Evolutionary conservation across 2,329 filamentous ascomycete species (phyloP).

Genomic region (Ambrosiella cleistominuta): DNA sequence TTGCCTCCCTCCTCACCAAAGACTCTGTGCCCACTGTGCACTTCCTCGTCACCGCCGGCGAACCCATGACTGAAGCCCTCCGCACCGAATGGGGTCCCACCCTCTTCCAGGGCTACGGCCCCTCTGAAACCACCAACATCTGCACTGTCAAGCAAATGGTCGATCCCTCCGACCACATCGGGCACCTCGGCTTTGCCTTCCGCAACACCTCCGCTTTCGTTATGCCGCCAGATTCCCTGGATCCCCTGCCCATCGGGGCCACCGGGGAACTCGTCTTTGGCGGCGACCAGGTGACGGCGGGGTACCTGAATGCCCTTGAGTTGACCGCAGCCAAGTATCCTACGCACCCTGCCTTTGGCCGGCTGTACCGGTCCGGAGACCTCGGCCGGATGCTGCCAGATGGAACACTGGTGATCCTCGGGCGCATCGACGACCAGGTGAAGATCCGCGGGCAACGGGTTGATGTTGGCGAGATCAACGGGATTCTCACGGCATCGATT

Average conservation of each 20-base stretch:
- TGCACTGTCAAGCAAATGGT: slow-evolving; percentile 55
- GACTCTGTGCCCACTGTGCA: slow-evolving; percentile 49
- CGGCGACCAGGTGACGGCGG: slow-evolving; percentile 60
- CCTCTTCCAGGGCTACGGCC: slow-evolving; percentile 68
- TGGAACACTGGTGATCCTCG: slow-evolving; percentile 54
- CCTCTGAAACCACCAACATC: slow-evolving; percentile 76
- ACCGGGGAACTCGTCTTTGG: slow-evolving; percentile 77
- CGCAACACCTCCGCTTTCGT: slow-evolving; percentile 62
- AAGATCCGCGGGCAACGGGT: slow-evolving; percentile 69
- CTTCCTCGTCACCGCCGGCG: slow-evolving; percentile 67
- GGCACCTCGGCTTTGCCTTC: slow-evolving; percentile 61
- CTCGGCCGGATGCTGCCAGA: slow-evolving; percentile 63
- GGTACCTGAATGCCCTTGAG: slow-evolving; percentile 50
- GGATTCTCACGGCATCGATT: slow-evolving; percentile 29
- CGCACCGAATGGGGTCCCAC: slow-evolving; percentile 48
- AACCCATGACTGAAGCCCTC: slow-evolving; percentile 58
- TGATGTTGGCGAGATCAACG: slow-evolving; percentile 59
- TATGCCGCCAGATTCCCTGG: slow-evolving; percentile 26
- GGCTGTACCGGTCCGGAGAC: slow-evolving; percentile 69
- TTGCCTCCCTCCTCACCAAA: slow-evolving; percentile 58
- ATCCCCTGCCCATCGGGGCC: slow-evolving; percentile 48
- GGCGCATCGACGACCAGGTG: slow-evolving; percentile 61
- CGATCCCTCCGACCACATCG: slow-evolving; percentile 36
- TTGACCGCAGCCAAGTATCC: slow-evolving; percentile 52
- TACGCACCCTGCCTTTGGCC: slow-evolving; percentile 47